These are phyloP conservation scores for Yamadazyma sp. DNA, from an alignment of 805 yeast species.

Conservation along the genomic window DNA sequence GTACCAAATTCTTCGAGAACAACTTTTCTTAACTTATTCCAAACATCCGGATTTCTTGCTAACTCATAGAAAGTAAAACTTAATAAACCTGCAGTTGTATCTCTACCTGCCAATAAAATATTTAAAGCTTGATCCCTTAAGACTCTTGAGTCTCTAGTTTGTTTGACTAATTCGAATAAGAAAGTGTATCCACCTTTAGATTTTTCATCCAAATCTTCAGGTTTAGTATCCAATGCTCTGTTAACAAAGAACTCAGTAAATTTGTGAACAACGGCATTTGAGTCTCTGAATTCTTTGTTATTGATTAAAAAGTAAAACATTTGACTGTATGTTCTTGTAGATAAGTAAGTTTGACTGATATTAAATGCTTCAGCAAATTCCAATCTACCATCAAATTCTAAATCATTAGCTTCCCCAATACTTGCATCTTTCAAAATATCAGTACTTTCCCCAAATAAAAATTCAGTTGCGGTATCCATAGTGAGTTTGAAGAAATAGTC, in stretches of 20 bases:
- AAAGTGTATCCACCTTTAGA: slow-evolving; percentile 42
- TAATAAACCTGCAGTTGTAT: slow-evolving; percentile 51
- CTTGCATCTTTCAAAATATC: slow-evolving; percentile 25
- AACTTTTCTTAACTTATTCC: slow-evolving; percentile 34
- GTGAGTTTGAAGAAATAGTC: slow-evolving; percentile 33
- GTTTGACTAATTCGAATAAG: slow-evolving; percentile 46
- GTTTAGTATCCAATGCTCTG: slow-evolving; percentile 31
- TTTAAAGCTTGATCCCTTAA: slow-evolving; percentile 51
- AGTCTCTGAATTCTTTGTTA: slow-evolving; percentile 21
- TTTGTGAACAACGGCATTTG: slow-evolving; percentile 24
- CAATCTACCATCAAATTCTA: slow-evolving; percentile 25
- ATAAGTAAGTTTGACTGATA: slow-evolving; percentile 28
- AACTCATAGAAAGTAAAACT: slow-evolving; percentile 45
- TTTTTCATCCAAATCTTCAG: slow-evolving; percentile 26
- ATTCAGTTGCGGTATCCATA: slow-evolving; percentile 40
- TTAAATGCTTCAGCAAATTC: slow-evolving; percentile 36
- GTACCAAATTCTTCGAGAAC: slow-evolving; percentile 30
- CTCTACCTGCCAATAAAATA: slow-evolving; percentile 53
- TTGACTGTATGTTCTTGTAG: slow-evolving; percentile 33
- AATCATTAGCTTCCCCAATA: slow-evolving; percentile 25
- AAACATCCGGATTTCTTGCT: slow-evolving; percentile 39
- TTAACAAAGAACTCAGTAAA: slow-evolving; percentile 38
- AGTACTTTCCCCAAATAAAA: slow-evolving; percentile 38
- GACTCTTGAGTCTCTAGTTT: slow-evolving; percentile 44
- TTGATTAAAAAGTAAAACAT: slow-evolving; percentile 23